Conservation (phyloP, 768 basidiomycete species). For the Hydnomerulius pinastri region DNA sequence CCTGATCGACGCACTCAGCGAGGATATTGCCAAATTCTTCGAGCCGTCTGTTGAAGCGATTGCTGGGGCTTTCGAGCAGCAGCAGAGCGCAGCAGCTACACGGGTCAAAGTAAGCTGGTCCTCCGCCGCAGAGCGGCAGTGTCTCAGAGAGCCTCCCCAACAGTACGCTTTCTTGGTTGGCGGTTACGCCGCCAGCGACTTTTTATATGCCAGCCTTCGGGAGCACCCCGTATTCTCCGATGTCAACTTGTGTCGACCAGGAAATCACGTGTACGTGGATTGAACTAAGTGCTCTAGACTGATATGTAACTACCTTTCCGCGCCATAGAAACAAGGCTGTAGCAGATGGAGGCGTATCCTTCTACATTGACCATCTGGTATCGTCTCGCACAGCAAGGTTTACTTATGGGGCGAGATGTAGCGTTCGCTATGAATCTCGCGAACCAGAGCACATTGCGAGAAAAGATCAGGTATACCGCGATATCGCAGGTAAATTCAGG, state of each 20-base stretch:
- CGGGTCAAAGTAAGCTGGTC: constrained; percentile 29
- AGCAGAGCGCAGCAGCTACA: constrained; percentile 19
- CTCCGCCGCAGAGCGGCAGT: no score
- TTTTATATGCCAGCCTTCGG: constrained; percentile 44
- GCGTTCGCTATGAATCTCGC: constrained; percentile 24
- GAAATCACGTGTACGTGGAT: constrained; percentile 46
- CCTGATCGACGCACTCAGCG: constrained; percentile 17
- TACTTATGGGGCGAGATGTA: constrained; percentile 39
- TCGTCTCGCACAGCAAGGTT: constrained; percentile 42
- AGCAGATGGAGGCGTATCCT: constrained; percentile 47
- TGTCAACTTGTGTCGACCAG: constrained; percentile 46
- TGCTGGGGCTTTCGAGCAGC: constrained; percentile 34
- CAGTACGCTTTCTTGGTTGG: constrained; percentile 51
- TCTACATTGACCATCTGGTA: constrained; percentile 47
- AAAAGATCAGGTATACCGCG: constrained; percentile 14
- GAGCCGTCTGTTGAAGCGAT: constrained; percentile 42
- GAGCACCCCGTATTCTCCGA: constrained; percentile 35
- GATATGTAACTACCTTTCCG: no score
- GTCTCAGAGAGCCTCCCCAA: no score
- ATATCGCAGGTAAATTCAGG: constrained; percentile 26
- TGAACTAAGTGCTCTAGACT: no score
- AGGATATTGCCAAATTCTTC: constrained; percentile 42
- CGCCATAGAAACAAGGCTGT: constrained; percentile 47
- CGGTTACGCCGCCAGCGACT: constrained; percentile 51
- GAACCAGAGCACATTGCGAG: constrained; percentile 41